phyloP scores from a whole-genome alignment of 2,329 filamentous ascomycete species.

The Lasiodiplodia sp. region DNA sequence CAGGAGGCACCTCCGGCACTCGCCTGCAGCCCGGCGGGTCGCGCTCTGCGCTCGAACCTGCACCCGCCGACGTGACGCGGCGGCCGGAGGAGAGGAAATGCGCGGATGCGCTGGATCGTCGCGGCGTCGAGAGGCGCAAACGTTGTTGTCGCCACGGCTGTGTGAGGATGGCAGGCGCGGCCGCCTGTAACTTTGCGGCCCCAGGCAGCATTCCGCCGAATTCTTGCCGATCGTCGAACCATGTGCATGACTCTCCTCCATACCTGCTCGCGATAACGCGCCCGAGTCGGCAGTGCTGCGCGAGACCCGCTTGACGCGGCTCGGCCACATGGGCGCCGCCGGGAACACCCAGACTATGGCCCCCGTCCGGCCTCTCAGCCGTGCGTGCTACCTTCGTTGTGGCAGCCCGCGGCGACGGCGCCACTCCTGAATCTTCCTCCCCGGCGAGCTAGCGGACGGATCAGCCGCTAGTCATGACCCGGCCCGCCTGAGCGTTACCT shows the following conservation, averaged over 20 bases:
- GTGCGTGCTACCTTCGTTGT: constrained; percentile 16
- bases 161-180: no score
- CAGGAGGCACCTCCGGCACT: constrained; percentile 4
- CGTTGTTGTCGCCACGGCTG: no score
- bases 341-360: background rate
- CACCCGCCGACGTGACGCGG: background rate
- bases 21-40: background rate
- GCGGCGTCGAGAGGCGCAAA: no score
- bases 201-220: background rate
- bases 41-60: background rate
- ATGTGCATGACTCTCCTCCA: constrained; percentile 21
- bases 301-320: background rate
- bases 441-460: background rate
- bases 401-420: constrained; percentile 21
- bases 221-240: constrained; percentile 10
- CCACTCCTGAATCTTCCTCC: constrained; percentile 19
- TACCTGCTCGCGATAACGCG: constrained; percentile 1
- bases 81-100: background rate
- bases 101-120: background rate
- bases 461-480: constrained; percentile 20
- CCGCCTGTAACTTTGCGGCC: no score
- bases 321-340: background rate
- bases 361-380: background rate
- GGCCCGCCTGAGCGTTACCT: constrained; percentile 1
- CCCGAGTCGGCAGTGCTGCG: background rate